Conservation (phyloP, 768 basidiomycete species). For the Epithele typhae region DNA sequence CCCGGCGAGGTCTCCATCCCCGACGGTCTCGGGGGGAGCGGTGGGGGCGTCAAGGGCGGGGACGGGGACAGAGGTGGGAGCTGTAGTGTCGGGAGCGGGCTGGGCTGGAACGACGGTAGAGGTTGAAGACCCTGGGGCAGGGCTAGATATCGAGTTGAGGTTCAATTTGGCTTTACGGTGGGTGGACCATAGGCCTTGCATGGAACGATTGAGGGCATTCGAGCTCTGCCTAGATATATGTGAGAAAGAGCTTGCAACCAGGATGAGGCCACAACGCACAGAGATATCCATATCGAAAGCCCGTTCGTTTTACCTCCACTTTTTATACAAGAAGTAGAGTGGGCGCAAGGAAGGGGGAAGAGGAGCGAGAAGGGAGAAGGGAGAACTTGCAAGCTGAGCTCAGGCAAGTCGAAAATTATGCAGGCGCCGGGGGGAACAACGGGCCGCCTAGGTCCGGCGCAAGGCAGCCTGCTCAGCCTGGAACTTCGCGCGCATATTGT, state of each 20-base stretch:
- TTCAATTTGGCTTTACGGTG: constrained; percentile 67
- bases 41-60: no score
- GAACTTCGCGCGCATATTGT: no score
- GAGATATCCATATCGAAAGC: constrained; percentile 22
- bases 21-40: neutral
- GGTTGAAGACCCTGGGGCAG: constrained; percentile 21
- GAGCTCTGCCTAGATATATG: constrained; percentile 54
- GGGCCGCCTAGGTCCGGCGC: no score
- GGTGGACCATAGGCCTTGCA: constrained; percentile 74
- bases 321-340: no score
- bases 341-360: no score
- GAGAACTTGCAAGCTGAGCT: no score
- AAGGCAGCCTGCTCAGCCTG: no score
- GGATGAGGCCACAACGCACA: constrained; percentile 7
- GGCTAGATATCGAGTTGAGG: constrained; percentile 40
- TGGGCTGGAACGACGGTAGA: constrained; percentile 18
- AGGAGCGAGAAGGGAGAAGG: no score
- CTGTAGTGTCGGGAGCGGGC: constrained; percentile 14
- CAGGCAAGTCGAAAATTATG: no score
- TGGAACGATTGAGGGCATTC: constrained; percentile 71
- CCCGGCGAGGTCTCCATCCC: no score
- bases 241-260: constrained; percentile 19
- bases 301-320: no score
- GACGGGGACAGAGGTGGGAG: neutral
- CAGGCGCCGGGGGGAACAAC: no score